Evolutionary conservation across 1,284 basidiomycete species (phyloP), one percentile per base, ranked within the genome.

Genomic region (Wolfiporia cocos): DNA sequence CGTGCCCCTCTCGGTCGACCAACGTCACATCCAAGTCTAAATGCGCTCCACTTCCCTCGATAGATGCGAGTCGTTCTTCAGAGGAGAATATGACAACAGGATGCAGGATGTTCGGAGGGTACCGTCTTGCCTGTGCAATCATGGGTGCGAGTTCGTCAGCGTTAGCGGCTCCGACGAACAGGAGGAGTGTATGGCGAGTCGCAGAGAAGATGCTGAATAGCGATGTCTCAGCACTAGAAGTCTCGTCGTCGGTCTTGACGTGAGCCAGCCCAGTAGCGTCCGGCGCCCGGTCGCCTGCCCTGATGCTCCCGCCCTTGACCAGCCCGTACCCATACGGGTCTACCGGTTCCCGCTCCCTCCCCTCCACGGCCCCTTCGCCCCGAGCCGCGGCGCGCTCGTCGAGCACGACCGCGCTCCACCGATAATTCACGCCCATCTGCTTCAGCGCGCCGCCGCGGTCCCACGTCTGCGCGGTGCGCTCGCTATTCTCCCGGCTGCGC

Each of bases 281-380:
- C 0, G 70, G 71, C 12, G 71, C 70, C 26, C 70, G 54, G 46
- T 75, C 71, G 1, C 71, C 72, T 1, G 70, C 71, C 14, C 63
- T 58, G 4, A 70, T 20, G 5, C 48, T 51, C 6, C 44, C 23
- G 2, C 9, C 20, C 5, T 11, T 14, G 3, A 11, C 20, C 3
- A 15, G 2, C 4, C 12, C 7, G 2, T 20, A 37, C 0, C 52
- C 43, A 37, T 58, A 56, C 19, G 57, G 42, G 42, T 53, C 49
- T 20, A 46, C 51, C 11, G 56, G 49, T 5, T 12, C 11, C 5
- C n/a, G 4, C 9, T 50, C 49, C 14, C 40, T 47, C 24, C 56
- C 57, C 12, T 41, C 35, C 1, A 14, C 11, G 4, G 29, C 21
- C n/a, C n/a, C n/a, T n/a, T n/a, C n/a, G n/a, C n/a, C n/a, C n/a